Evolutionary conservation across 257 asterid species (phyloP).

Genomic region (Capsicum baccatum): DNA sequence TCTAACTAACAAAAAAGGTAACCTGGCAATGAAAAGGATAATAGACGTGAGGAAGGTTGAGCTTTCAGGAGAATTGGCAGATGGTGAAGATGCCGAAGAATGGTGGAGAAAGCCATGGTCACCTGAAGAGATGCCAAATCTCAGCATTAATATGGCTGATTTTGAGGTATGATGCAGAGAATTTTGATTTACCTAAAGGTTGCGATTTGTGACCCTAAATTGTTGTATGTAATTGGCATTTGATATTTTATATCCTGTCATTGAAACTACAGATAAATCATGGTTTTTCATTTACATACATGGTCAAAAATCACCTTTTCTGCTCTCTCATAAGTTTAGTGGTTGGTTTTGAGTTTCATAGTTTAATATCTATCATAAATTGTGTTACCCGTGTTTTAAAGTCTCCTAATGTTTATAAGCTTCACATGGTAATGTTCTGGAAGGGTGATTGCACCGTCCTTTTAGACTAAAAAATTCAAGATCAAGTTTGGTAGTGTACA

Average conservation of each 20-base stretch:
- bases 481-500: neutral
- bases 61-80: conserved; percentile 38
- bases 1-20: conserved; percentile 75
- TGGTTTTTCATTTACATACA: neutral
- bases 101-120: conserved; percentile 79
- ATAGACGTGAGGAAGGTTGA: conserved; percentile 53
- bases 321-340: neutral
- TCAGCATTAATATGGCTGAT: no score
- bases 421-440: neutral
- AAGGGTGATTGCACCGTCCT: neutral
- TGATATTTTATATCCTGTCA: neutral
- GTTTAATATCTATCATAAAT: neutral
- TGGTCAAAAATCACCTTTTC: neutral
- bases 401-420: neutral
- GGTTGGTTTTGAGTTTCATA: neutral
- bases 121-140: conserved; percentile 69
- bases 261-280: neutral
- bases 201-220: no score
- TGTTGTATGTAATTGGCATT: neutral
- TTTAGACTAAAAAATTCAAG: neutral
- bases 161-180: no score
- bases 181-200: no score
- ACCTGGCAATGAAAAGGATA: conserved; percentile 85
- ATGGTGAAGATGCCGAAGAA: conserved; percentile 48
- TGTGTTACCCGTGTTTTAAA: neutral